Percentiles rank a stretch among this genome's conserved stretches.
These are phyloP conservation scores for Suhomyces pyralidae DNA, from an alignment of 805 yeast species.

Conservation along the genomic window DNA sequence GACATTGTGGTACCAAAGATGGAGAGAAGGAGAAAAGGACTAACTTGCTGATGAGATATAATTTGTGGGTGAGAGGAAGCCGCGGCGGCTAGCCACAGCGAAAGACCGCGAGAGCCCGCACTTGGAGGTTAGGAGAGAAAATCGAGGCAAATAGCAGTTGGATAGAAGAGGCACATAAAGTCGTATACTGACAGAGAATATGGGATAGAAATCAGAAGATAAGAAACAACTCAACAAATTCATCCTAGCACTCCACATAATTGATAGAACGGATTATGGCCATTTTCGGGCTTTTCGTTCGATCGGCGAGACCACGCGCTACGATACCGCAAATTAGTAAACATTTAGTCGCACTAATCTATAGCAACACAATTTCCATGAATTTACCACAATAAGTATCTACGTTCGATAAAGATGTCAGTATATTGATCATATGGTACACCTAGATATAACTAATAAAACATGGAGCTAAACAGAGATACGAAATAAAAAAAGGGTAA, in stretches of 20 bases:
- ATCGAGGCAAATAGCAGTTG: neutral
- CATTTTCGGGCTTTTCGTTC: neutral
- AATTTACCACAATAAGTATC: neutral
- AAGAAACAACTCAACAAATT: neutral
- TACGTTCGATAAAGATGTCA: slow-evolving; percentile 1
- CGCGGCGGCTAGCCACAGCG: neutral
- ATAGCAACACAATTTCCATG: too few relatives aligned
- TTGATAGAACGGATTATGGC: too few relatives aligned
- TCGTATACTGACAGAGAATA: neutral
- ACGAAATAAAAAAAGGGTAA: slow-evolving; percentile 5
- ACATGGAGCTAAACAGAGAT: slow-evolving; percentile 7
- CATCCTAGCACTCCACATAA: too few relatives aligned
- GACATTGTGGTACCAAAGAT: slow-evolving; percentile 2
- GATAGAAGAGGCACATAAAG: too few relatives aligned
- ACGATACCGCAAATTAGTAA: neutral
- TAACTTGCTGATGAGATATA: neutral
- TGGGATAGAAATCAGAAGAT: neutral
- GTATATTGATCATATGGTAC: slow-evolving; percentile 8
- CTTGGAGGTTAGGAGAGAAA: neutral
- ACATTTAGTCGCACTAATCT: neutral
- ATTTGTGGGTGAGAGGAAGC: neutral
- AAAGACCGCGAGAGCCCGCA: neutral
- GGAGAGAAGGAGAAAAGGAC: neutral
- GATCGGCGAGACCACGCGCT: neutral
- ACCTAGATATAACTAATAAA: slow-evolving; percentile 9